Percentiles rank a stretch among this genome's conserved stretches.
phyloP scores from a whole-genome alignment of 2,329 filamentous ascomycete species.

The Fusarium proliferatum region DNA sequence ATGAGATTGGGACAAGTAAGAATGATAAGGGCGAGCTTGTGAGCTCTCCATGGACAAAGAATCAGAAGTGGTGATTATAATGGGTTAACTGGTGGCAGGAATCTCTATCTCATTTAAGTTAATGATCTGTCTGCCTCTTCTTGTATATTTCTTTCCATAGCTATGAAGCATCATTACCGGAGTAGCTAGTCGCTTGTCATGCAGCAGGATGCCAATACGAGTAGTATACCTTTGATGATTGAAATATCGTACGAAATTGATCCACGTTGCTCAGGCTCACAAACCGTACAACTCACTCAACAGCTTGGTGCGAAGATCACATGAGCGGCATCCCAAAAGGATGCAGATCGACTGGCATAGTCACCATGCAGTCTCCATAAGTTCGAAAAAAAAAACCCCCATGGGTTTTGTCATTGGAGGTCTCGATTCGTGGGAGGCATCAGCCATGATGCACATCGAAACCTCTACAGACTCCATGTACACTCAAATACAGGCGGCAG shows the following conservation, averaged over 20 bases:
- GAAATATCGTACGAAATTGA: neutral
- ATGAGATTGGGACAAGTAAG: slow-evolving; percentile 55
- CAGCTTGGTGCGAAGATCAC: neutral
- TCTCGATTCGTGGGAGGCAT: neutral
- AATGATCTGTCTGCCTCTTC: neutral
- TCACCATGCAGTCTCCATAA: neutral
- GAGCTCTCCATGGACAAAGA: slow-evolving; percentile 47
- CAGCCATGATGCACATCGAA: neutral
- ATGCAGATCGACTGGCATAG: neutral
- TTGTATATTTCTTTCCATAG: neutral
- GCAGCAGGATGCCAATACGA: neutral
- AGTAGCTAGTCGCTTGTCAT: neutral
- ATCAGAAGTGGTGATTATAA: slow-evolving; percentile 37
- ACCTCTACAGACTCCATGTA: neutral
- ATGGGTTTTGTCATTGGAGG: neutral
- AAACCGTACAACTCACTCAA: neutral
- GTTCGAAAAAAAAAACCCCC: neutral
- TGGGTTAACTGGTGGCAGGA: neutral
- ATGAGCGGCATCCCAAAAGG: slow-evolving; percentile 9
- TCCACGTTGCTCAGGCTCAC: neutral
- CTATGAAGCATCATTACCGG: neutral
- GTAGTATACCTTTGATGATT: neutral
- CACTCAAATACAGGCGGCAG: neutral
- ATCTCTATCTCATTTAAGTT: neutral
- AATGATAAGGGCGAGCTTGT: slow-evolving; percentile 46